Evolutionary conservation across 371 early-diverging fungal species (phyloP).

Genomic region (Fennellomyces sp.): DNA sequence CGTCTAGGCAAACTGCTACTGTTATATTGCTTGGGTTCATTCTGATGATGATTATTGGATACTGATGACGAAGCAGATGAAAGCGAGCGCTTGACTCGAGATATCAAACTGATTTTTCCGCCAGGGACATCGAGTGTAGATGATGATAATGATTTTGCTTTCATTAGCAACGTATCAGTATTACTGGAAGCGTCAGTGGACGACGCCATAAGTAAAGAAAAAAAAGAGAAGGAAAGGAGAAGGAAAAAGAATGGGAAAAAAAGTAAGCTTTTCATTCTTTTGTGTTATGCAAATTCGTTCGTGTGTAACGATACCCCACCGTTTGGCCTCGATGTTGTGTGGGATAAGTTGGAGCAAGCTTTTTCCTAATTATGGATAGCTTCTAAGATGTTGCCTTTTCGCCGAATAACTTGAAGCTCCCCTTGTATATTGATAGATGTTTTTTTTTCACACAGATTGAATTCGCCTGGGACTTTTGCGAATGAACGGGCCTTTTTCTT

Average conservation of each 20-base stretch:
- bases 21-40: background rate
- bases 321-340: background rate
- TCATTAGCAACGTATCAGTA: background rate
- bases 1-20: background rate
- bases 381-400: no score
- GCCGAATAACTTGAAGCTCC: no score
- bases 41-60: background rate
- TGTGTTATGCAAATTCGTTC: background rate
- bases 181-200: no score
- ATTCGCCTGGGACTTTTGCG: no score
- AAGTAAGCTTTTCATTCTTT: background rate
- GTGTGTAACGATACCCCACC: slow-evolving; percentile 1
- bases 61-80: slow-evolving; percentile 7
- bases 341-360: background rate
- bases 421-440: no score
- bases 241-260: background rate
- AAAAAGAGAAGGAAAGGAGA: background rate
- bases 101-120: slow-evolving; percentile 6
- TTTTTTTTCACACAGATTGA: no score
- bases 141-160: slow-evolving; percentile 2
- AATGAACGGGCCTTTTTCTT: no score
- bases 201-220: no score
- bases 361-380: background rate
- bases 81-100: slow-evolving; percentile 10
- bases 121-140: background rate